A percentile compares a stretch with the other conserved stretches of the same genome.
phyloP scores from a whole-genome alignment of 2,329 filamentous ascomycete genomes.

The Colletotrichum magnum region DNA sequence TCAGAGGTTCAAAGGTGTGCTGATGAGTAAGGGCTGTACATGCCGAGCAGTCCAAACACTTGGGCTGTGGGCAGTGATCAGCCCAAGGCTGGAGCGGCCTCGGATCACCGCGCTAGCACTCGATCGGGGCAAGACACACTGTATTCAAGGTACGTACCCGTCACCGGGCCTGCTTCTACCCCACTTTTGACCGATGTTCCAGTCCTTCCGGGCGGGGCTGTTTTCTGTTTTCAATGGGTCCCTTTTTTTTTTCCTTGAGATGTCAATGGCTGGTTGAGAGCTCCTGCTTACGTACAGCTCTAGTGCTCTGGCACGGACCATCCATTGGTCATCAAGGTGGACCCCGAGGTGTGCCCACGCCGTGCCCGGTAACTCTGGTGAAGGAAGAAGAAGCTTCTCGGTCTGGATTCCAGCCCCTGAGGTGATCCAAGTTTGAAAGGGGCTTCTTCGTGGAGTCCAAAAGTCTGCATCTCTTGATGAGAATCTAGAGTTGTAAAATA shows the following conservation, averaged over 20 bases:
- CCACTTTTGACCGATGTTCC: slow-evolving; percentile 24
- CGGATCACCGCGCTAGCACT: slow-evolving; percentile 14
- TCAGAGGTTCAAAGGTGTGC: not conserved
- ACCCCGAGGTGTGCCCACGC: no score
- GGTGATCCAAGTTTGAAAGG: no score
- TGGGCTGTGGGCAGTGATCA: slow-evolving; percentile 8
- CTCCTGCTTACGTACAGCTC: no score
- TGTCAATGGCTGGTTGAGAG: not conserved
- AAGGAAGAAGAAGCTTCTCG: no score
- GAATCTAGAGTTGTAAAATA: no score
- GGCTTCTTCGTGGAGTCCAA: no score
- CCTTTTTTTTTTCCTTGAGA: slow-evolving; percentile 2
- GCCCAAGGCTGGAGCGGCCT: slow-evolving; percentile 13
- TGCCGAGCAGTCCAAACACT: slow-evolving; percentile 13
- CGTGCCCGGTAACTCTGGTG: no score
- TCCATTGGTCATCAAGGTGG: no score
- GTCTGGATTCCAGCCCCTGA: no score
- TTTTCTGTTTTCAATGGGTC: not conserved
- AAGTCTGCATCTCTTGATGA: no score
- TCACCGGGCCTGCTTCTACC: not conserved
- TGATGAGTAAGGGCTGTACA: not conserved
- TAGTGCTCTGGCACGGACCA: no score
- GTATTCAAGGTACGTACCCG: no score
- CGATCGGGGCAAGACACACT: not conserved
- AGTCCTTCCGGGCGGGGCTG: slow-evolving; percentile 24